Evolutionary conservation across 2,329 filamentous ascomycete species (phyloP).

Genomic region (Calonectria pteridis): DNA sequence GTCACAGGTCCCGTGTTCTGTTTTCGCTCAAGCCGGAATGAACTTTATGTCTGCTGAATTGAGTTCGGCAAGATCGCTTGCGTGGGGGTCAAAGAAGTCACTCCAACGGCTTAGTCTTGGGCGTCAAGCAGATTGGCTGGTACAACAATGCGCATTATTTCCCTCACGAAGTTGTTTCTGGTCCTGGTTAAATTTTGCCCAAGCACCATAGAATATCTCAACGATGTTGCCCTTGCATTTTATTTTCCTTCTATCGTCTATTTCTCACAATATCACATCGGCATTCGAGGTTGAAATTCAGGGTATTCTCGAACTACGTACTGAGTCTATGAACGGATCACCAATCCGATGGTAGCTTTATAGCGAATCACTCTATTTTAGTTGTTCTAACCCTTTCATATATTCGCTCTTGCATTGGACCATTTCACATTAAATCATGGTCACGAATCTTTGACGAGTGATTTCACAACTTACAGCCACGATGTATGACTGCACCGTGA

Average conservation of each 20-base stretch:
- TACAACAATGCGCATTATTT: neutral
- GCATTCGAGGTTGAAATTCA: neutral
- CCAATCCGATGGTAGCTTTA: neutral
- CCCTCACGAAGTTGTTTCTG: neutral
- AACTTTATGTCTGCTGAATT: neutral
- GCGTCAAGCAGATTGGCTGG: neutral
- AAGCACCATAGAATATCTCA: neutral
- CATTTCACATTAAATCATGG: neutral
- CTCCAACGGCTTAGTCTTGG: neutral
- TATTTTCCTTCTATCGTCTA: neutral
- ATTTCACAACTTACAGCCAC: neutral
- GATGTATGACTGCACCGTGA: neutral
- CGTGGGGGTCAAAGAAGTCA: neutral
- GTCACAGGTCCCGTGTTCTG: neutral
- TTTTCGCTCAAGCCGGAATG: neutral
- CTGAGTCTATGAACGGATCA: neutral
- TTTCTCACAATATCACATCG: neutral
- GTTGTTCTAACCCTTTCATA: neutral
- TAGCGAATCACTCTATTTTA: neutral
- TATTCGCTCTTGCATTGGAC: neutral
- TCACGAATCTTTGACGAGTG: neutral
- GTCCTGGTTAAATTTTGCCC: neutral
- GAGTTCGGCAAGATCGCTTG: neutral
- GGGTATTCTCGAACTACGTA: neutral
- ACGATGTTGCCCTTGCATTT: neutral